Conservation (phyloP, 768 basidiomycete species). For the Lyophyllum semitale region DNA sequence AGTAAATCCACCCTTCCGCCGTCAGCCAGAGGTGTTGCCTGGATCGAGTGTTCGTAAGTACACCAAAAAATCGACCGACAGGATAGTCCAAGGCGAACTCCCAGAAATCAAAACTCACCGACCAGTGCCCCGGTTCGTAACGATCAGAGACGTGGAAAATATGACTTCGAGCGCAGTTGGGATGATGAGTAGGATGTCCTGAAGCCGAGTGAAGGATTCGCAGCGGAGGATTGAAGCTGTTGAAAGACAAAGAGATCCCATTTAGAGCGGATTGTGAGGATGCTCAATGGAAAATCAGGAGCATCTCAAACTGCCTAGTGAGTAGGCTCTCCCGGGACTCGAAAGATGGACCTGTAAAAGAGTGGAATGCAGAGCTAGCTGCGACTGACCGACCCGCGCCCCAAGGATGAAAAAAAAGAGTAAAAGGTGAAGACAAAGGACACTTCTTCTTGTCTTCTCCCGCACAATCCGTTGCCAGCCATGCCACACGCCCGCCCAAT, state of each 20-base stretch:
- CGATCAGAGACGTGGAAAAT: conserved; percentile 53
- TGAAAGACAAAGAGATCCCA: conserved; percentile 69
- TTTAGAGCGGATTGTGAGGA: conserved; percentile 26
- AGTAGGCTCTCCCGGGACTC: neutral
- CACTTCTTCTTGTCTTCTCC: too few species aligned
- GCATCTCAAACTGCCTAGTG: conserved; percentile 11
- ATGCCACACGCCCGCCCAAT: conserved; percentile 8
- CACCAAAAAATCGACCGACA: too few species aligned
- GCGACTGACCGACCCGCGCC: conserved; percentile 27
- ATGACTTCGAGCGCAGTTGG: conserved; percentile 66
- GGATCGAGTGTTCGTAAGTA: neutral
- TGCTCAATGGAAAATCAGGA: conserved; percentile 7
- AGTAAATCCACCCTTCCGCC: conserved; percentile 63
- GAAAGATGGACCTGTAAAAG: conserved; percentile 32
- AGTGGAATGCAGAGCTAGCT: conserved; percentile 54
- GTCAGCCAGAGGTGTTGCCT: conserved; percentile 62
- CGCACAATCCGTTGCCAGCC: conserved; percentile 5
- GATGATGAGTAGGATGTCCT: conserved; percentile 57
- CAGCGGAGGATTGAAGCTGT: conserved; percentile 74
- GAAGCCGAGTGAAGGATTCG: conserved; percentile 44
- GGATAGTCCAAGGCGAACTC: neutral
- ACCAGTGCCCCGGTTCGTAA: conserved; percentile 47
- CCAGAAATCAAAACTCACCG: conserved; percentile 39
- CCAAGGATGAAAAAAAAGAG: conserved; percentile 8
- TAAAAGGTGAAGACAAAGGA: neutral